Conservation (phyloP, 805 yeast species). For the Metschnikowia anglica region DNA sequence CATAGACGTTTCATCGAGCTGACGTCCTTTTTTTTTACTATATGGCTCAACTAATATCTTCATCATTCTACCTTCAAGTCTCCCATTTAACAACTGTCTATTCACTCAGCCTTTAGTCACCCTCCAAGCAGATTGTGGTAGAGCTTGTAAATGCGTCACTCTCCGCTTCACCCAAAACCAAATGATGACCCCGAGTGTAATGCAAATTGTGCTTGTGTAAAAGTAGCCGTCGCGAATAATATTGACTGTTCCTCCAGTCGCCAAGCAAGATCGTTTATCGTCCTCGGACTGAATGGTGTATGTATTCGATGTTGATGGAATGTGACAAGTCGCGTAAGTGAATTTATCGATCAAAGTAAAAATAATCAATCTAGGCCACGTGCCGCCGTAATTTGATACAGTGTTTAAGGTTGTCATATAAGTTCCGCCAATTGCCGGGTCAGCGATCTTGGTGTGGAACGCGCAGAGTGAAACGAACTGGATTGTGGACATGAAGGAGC, state of each 20-base stretch:
- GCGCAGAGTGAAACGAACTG: constrained; percentile 94
- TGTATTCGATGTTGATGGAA: constrained; percentile 13
- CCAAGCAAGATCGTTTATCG: constrained; percentile 50
- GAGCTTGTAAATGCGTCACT: constrained; percentile 60
- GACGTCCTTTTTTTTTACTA: background rate
- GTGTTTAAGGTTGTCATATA: constrained; percentile 97
- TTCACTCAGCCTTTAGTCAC: constrained; percentile 25
- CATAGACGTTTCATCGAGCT: background rate
- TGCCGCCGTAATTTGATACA: constrained; percentile 89
- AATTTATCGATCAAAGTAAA: constrained; percentile 77
- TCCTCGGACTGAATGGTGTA: constrained; percentile 24
- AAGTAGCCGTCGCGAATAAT: constrained; percentile 79
- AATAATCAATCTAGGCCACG: constrained; percentile 91
- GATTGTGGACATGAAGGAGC: constrained; percentile 90
- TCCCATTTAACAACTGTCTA: no score
- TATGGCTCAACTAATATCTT: no score
- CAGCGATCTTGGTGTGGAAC: constrained; percentile 93
- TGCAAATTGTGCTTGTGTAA: constrained; percentile 70
- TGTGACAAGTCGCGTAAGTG: constrained; percentile 62
- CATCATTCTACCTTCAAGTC: background rate
- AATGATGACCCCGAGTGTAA: constrained; percentile 60
- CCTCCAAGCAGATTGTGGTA: constrained; percentile 81
- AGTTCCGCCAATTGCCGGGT: constrained; percentile 94
- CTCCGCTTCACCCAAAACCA: constrained; percentile 69
- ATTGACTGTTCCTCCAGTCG: constrained; percentile 54